Evolutionary conservation across 805 yeast genomes (phyloP), one percentile per base, ranked within the genome.

Genomic region (Yarrowia porcina): DNA sequence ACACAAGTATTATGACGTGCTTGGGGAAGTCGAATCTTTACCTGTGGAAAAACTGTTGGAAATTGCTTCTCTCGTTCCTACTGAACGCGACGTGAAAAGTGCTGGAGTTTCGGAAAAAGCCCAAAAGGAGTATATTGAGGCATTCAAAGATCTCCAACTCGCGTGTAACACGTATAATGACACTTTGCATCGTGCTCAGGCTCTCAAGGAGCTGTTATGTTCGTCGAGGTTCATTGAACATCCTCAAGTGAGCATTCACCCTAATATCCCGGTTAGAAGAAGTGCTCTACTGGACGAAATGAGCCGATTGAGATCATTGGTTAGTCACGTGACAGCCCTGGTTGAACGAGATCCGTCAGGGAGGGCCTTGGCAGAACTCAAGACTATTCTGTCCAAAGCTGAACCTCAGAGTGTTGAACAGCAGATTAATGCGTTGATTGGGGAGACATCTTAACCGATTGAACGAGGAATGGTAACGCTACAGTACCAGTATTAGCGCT

Each of bases 51-150:
- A 36, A 6, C 59, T 52, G 17, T 52, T 52, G 12, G 59, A 52
- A 12, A 52, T 52, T 2, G 33, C 36, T 4, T 44, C 59, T n/a
- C 25, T 52, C 4, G 21, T 52, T 3, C 59, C 59, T 17, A 35
- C 59, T 6, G 59, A 52, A 27, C 59, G 59, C 44, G 59, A 52
- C 44, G 59, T 44, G 59, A 35, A 33, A 17, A 25, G 33, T 23
- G 23, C 59, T 0, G 44, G 44, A 21, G 17, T 52, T 2, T 52
- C 59, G 7, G 33, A 36, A 1, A 2, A 11, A 4, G 59, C 36
- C 18, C 23, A 33, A 35, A 35, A 23, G 17, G 44, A 44, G 4
- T 52, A 52, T 17, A 12, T 36, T 13, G 33, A 35, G 18, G 25
- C 59, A 0, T 10, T 52, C 4, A 36, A 52, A 17, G 44, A 44